These are phyloP conservation scores for Arabis hirsuta DNA, from an alignment of 345 rosid species.

Conservation along the genomic window DNA sequence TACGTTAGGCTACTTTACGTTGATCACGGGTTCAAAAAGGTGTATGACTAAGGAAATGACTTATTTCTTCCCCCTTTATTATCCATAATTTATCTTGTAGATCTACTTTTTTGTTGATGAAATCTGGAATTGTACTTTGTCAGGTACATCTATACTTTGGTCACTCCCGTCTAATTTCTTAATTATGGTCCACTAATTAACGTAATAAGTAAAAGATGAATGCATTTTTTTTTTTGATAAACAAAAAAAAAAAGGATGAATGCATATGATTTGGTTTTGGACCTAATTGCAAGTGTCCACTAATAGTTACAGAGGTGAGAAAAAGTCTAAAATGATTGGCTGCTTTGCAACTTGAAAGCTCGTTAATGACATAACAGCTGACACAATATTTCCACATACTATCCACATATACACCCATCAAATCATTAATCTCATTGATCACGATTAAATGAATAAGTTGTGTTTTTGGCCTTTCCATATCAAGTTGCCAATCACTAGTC, in stretches of 20 bases:
- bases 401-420: not conserved
- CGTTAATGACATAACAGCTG: constrained; percentile 30
- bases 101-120: not conserved
- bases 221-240: too few species aligned
- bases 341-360: constrained; percentile 38
- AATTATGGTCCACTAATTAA: constrained; percentile 20
- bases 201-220: not conserved
- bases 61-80: not conserved
- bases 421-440: not conserved
- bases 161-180: constrained; percentile 2
- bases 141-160: constrained; percentile 9
- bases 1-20: constrained; percentile 31
- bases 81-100: not conserved
- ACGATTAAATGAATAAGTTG: not conserved
- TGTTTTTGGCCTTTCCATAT: not conserved
- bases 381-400: constrained; percentile 14
- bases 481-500: not conserved
- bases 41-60: constrained; percentile 17
- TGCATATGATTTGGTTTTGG: constrained; percentile 19
- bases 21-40: constrained; percentile 30
- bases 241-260: not conserved
- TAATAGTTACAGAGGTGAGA: constrained; percentile 5
- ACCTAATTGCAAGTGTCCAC: constrained; percentile 27
- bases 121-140: constrained; percentile 34
- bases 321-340: constrained; percentile 43